Conservation (phyloP, 495 filamentous ascomycete species). For the Talaromyces ruber region DNA sequence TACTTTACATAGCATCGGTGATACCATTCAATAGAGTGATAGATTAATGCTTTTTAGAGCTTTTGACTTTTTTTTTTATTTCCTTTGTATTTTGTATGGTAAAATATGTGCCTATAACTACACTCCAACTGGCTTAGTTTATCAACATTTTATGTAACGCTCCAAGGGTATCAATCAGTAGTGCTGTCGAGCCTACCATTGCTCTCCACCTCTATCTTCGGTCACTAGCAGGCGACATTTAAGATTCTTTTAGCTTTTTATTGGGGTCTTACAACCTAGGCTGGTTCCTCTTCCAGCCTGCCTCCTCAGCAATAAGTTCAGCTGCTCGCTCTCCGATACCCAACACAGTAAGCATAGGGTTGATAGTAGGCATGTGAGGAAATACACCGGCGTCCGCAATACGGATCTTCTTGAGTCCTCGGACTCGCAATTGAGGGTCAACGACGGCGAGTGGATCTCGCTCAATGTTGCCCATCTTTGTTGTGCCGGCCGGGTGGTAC, state of each 20-base stretch:
- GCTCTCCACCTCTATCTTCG: background rate
- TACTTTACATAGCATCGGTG: background rate
- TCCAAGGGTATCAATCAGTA: constrained; percentile 1
- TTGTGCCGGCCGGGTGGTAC: constrained; percentile 79
- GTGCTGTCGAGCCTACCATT: background rate
- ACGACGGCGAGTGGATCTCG: constrained; percentile 59
- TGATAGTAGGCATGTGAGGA: constrained; percentile 57
- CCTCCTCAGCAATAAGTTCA: constrained; percentile 54
- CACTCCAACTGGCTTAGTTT: no score
- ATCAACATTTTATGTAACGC: background rate
- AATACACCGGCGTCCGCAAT: constrained; percentile 64
- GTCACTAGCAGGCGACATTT: background rate
- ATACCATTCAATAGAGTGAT: background rate
- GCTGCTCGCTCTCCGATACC: constrained; percentile 56
- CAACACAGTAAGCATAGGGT: constrained; percentile 61
- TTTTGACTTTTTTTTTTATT: constrained; percentile 1
- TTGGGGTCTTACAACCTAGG: constrained; percentile 26
- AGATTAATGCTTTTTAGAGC: background rate
- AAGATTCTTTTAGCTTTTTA: background rate
- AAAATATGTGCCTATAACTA: no score
- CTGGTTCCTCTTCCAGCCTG: constrained; percentile 49
- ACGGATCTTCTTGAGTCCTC: constrained; percentile 48
- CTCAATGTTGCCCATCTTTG: constrained; percentile 69
- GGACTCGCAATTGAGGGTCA: constrained; percentile 46
- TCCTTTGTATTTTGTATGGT: background rate